Evolutionary conservation across 768 basidiomycete species (phyloP).

Genomic region (Pulveroboletus sp.): DNA sequence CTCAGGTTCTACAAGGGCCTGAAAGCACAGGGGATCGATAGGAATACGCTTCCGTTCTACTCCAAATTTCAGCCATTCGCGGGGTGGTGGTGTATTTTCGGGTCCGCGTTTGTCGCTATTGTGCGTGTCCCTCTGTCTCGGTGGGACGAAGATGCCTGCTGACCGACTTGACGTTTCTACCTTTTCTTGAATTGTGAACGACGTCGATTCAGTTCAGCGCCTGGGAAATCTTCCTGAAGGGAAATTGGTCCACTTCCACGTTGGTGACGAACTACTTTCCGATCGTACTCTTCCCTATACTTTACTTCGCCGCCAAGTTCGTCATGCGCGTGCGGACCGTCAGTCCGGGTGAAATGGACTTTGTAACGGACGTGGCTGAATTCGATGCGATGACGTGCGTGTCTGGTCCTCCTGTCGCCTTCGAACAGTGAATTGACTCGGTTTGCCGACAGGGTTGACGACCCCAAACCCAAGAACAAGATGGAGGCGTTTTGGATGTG

Average conservation of each 20-base stretch:
- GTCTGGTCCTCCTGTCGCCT: not conserved
- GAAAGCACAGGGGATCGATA: conserved; percentile 46
- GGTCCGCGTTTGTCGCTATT: conserved; percentile 28
- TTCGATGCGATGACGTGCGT: conserved; percentile 28
- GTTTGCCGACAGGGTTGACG: conserved; percentile 19
- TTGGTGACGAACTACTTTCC: conserved; percentile 45
- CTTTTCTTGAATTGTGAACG: no score
- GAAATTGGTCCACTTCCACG: conserved; percentile 34
- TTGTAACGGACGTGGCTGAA: conserved; percentile 21
- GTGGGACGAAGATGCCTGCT: not conserved
- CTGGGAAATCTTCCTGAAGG: conserved; percentile 39
- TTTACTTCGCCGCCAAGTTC: conserved; percentile 35
- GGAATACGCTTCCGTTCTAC: conserved; percentile 43
- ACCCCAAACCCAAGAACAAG: conserved; percentile 25
- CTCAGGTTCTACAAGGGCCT: conserved; percentile 46
- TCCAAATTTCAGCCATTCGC: conserved; percentile 40
- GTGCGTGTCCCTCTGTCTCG: conserved; percentile 26
- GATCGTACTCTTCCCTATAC: conserved; percentile 42
- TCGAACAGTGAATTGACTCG: not conserved
- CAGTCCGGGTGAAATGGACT: conserved; percentile 24
- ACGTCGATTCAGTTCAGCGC: conserved; percentile 32
- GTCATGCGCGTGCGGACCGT: conserved; percentile 8
- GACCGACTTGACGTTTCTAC: no score
- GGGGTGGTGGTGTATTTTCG: conserved; percentile 34
- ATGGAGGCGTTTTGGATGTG: conserved; percentile 26